These are phyloP conservation scores for Kalanchoe fedtschenkoi DNA, from an alignment of 164 flowering plant genomes.

Conservation along the genomic window DNA sequence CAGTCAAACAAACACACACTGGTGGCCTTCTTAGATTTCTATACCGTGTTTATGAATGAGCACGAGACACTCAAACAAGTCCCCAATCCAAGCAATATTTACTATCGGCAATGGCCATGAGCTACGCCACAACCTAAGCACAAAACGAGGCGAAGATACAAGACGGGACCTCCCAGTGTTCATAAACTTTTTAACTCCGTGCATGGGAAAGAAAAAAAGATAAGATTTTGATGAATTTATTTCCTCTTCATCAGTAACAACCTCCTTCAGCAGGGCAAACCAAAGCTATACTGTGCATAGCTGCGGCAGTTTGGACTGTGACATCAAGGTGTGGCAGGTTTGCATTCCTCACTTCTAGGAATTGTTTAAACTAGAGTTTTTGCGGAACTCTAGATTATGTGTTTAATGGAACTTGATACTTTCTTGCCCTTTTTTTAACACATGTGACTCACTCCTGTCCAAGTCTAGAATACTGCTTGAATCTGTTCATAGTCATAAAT, in stretches of 20 bases:
- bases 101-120: too few relatives aligned
- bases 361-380: background rate
- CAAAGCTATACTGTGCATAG: conserved; percentile 60
- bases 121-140: too few relatives aligned
- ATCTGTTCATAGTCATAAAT: background rate
- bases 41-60: too few relatives aligned
- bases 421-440: background rate
- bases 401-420: background rate
- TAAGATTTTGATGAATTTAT: conserved; percentile 47
- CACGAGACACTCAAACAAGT: too few relatives aligned
- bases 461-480: background rate
- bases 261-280: conserved; percentile 78
- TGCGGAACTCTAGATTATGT: background rate
- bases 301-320: conserved; percentile 69
- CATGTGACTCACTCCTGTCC: background rate
- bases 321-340: conserved; percentile 66
- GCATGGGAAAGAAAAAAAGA: too few relatives aligned
- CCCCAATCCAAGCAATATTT: too few relatives aligned
- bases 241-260: too few relatives aligned
- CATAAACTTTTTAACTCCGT: too few relatives aligned
- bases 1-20: too few relatives aligned
- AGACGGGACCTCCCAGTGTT: too few relatives aligned
- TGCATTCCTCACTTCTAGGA: conserved; percentile 22
- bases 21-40: too few relatives aligned
- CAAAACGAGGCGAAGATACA: too few relatives aligned